Evolutionary conservation across 441 rosid species (phyloP).

Genomic region (Gossypium gossypioides): DNA sequence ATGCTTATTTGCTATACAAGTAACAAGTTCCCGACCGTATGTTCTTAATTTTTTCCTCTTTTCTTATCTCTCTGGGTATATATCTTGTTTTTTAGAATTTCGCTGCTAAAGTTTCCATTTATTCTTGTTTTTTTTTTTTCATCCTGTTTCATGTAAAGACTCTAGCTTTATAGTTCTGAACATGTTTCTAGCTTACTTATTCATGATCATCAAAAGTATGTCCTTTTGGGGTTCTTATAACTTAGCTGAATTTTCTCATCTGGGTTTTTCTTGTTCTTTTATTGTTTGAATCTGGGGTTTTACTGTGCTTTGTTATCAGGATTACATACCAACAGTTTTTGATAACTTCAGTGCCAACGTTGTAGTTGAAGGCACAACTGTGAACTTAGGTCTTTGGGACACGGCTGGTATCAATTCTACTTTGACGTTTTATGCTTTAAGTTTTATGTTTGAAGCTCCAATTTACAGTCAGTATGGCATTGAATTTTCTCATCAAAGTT

Average conservation of each 20-base stretch:
- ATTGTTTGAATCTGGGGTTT: background rate
- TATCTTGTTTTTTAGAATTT: constrained; percentile 14
- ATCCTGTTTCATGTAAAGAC: constrained; percentile 9
- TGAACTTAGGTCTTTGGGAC: constrained; percentile 93
- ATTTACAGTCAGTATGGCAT: background rate
- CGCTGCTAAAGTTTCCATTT: constrained; percentile 37
- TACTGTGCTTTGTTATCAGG: constrained; percentile 39
- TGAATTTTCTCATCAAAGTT: background rate
- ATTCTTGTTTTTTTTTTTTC: constrained; percentile 8
- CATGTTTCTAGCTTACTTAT: constrained; percentile 14
- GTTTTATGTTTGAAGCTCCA: background rate
- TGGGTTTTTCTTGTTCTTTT: constrained; percentile 6
- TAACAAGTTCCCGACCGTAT: constrained; percentile 70
- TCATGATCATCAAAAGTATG: background rate
- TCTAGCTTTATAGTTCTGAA: constrained; percentile 9
- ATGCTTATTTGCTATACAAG: constrained; percentile 79
- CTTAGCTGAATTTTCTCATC: constrained; percentile 6
- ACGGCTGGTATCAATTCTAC: constrained; percentile 70
- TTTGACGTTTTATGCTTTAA: background rate
- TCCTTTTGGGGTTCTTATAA: background rate
- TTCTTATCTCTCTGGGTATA: constrained; percentile 21
- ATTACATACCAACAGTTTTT: constrained; percentile 91
- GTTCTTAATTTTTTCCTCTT: constrained; percentile 15
- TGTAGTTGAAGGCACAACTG: constrained; percentile 78
- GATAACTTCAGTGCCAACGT: constrained; percentile 98